Conservation (phyloP, 805 yeast species). For the Lachancea kluyveri region DNA sequence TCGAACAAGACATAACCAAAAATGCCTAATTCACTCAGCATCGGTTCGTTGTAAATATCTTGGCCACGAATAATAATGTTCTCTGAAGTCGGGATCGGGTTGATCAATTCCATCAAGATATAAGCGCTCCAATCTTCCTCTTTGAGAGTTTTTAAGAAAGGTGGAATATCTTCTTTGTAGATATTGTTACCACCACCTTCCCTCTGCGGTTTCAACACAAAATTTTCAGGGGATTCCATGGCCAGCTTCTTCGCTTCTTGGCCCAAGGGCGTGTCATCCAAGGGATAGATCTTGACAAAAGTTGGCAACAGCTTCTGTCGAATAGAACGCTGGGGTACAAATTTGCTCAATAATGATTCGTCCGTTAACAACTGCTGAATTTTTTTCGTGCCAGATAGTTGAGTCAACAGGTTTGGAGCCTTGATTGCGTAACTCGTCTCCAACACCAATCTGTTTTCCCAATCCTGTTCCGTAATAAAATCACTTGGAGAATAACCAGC, state of each 20-base stretch:
- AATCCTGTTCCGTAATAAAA: conserved; percentile 56
- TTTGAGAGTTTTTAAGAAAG: conserved; percentile 51
- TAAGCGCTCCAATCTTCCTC: conserved; percentile 82
- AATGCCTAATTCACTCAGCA: conserved; percentile 86
- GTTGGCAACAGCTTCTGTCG: conserved; percentile 39
- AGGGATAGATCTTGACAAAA: conserved; percentile 82
- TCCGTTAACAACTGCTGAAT: conserved; percentile 83
- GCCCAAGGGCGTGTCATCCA: conserved; percentile 68
- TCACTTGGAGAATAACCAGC: conserved; percentile 86
- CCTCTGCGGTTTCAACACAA: conserved; percentile 92
- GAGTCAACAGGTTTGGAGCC: conserved; percentile 86
- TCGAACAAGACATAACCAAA: conserved; percentile 82
- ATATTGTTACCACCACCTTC: conserved; percentile 99
- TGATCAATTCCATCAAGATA: conserved; percentile 88
- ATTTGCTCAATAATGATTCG: conserved; percentile 39
- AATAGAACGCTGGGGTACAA: conserved; percentile 31
- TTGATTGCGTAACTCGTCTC: conserved; percentile 80
- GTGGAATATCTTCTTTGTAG: conserved; percentile 80
- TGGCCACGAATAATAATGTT: conserved; percentile 71
- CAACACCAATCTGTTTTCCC: conserved; percentile 70
- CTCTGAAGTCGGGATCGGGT: conserved; percentile 54
- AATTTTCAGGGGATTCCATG: conserved; percentile 57
- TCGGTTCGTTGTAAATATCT: conserved; percentile 57
- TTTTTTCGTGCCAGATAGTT: conserved; percentile 89
- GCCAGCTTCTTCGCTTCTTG: conserved; percentile 58